phyloP scores from a whole-genome alignment of 2,329 filamentous ascomycete species.

The Helotiales sp. region DNA sequence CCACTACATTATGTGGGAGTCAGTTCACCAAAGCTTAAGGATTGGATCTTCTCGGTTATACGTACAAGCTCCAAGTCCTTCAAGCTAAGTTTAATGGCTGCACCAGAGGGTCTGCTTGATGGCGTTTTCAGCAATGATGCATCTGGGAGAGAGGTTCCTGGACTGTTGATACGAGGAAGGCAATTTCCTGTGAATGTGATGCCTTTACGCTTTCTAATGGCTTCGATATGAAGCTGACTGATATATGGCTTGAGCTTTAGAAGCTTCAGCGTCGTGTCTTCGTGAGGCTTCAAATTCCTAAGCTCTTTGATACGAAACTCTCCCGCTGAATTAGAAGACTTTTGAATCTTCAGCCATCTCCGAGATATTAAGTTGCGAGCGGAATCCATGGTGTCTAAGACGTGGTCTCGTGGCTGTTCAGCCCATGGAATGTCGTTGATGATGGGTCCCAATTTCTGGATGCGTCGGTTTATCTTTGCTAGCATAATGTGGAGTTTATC shows the following conservation, averaged over 20 bases:
- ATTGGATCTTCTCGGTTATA: neutral
- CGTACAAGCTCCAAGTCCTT: conserved; percentile 19
- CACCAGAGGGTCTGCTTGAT: too few species aligned
- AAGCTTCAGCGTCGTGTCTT: conserved; percentile 19
- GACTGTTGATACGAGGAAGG: conserved; percentile 14
- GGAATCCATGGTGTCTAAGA: conserved; percentile 27
- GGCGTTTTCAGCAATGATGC: neutral
- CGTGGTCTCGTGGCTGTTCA: conserved; percentile 13
- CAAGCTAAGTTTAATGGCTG: conserved; percentile 10
- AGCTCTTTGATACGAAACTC: conserved; percentile 55
- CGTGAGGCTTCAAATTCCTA: conserved; percentile 19
- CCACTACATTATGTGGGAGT: neutral
- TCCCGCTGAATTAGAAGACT: conserved; percentile 70
- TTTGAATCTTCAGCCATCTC: conserved; percentile 34
- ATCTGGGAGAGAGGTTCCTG: conserved; percentile 15
- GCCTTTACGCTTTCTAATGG: neutral
- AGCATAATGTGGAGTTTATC: conserved; percentile 49
- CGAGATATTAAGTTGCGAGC: conserved; percentile 21
- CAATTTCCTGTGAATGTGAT: conserved; percentile 11
- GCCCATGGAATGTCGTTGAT: conserved; percentile 14
- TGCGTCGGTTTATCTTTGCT: conserved; percentile 51
- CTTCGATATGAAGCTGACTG: conserved; percentile 2
- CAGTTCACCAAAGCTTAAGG: neutral
- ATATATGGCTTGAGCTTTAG: conserved; percentile 18
- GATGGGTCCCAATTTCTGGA: conserved; percentile 47